These are phyloP conservation scores for Heterococcus sp. DNA, from an alignment of 108 stramenopile genomes.

Conservation along the genomic window DNA sequence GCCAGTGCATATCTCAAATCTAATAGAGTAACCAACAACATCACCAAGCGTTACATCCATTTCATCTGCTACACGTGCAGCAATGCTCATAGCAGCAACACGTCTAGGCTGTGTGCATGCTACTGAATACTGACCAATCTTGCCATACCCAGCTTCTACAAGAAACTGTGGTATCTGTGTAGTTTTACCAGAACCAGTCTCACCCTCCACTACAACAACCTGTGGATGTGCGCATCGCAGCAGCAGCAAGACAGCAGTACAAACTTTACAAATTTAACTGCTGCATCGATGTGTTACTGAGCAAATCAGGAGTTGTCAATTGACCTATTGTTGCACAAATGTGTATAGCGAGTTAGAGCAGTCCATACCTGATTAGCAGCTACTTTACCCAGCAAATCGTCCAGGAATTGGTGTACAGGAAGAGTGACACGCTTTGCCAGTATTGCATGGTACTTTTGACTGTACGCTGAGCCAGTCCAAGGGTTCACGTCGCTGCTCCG, in stretches of 20 bases:
- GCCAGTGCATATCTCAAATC: conserved; percentile 89
- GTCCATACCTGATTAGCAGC: conserved; percentile 71
- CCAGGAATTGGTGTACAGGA: conserved; percentile 92
- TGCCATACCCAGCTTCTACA: conserved; percentile 70
- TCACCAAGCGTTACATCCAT: conserved; percentile 94
- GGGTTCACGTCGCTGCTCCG: neutral
- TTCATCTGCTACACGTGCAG: conserved; percentile 93
- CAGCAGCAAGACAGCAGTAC: neutral
- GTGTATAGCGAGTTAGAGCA: too few relatives aligned
- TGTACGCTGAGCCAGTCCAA: conserved; percentile 2
- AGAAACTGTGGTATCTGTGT: conserved; percentile 93
- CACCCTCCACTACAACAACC: conserved; percentile 90
- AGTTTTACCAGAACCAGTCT: conserved; percentile 93
- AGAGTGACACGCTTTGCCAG: conserved; percentile 71
- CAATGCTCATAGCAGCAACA: conserved; percentile 96
- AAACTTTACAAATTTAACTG: neutral
- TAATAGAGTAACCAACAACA: conserved; percentile 97
- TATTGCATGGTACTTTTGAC: conserved; percentile 37
- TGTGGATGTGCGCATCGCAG: neutral
- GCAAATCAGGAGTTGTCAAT: too few relatives aligned
- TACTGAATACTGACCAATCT: conserved; percentile 49
- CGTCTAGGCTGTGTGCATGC: conserved; percentile 98
- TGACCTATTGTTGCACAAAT: too few relatives aligned
- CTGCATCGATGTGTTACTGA: too few relatives aligned
- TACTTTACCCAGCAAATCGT: conserved; percentile 78